Evolutionary conservation across 768 basidiomycete species (phyloP).

Genomic region (Amanita inopinata): DNA sequence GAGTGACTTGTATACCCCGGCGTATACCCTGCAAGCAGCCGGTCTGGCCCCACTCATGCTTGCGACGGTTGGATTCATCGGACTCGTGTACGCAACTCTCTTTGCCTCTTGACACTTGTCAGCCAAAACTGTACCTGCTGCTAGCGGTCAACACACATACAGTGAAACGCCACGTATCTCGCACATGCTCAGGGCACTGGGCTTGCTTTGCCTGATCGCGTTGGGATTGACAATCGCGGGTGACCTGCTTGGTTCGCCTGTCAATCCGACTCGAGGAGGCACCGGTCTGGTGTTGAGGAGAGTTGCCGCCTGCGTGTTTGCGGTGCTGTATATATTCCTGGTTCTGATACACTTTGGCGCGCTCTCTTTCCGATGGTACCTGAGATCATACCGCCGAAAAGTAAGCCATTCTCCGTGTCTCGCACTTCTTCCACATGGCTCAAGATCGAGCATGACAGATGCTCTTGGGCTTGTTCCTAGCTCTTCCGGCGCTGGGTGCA

Average conservation of each 20-base stretch:
- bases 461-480: conserved; percentile 40
- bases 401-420: conserved; percentile 27
- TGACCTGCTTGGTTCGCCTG: conserved; percentile 32
- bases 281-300: conserved; percentile 32
- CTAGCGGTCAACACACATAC: conserved; percentile 41
- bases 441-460: too few species aligned
- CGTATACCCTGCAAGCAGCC: conserved; percentile 39
- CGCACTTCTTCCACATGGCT: too few species aligned
- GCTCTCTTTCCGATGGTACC: conserved; percentile 36
- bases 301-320: conserved; percentile 33
- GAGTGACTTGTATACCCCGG: conserved; percentile 38
- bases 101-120: conserved; percentile 13
- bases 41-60: conserved; percentile 32
- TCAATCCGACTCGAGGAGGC: conserved; percentile 21
- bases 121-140: conserved; percentile 9
- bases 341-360: conserved; percentile 30
- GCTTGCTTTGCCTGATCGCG: conserved; percentile 27
- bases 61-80: conserved; percentile 38
- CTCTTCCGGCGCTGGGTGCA: conserved; percentile 52
- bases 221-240: conserved; percentile 36
- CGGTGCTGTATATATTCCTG: conserved; percentile 29
- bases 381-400: conserved; percentile 35
- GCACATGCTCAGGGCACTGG: conserved; percentile 26
- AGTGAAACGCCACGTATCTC: conserved; percentile 38
- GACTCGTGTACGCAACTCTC: conserved; percentile 31